Evolutionary conservation across 805 yeast genomes (phyloP).

Genomic region (Cyberlindnera euphorbiae): DNA sequence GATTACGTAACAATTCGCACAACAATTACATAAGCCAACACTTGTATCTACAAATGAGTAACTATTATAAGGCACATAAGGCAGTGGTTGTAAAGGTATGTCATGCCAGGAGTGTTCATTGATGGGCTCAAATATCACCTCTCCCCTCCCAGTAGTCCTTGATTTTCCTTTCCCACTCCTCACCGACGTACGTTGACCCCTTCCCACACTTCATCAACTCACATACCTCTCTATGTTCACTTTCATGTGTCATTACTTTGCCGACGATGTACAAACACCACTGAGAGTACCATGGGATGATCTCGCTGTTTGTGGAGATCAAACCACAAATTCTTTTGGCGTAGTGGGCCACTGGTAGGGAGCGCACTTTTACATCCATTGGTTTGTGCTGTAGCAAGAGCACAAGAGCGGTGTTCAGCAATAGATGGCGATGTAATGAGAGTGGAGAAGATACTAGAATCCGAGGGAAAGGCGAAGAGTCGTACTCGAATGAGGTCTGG

Average conservation of each 20-base stretch:
- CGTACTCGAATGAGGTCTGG: neutral
- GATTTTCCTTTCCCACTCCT: slow-evolving; percentile 23
- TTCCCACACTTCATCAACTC: slow-evolving; percentile 17
- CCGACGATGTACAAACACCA: slow-evolving; percentile 20
- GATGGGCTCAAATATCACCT: slow-evolving; percentile 11
- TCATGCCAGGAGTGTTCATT: too few species aligned
- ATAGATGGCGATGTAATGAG: slow-evolving; percentile 5
- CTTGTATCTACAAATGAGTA: too few species aligned
- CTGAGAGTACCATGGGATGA: slow-evolving; percentile 12
- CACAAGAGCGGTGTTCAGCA: slow-evolving; percentile 11
- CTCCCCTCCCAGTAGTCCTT: slow-evolving; percentile 26
- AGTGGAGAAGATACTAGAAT: slow-evolving; percentile 5
- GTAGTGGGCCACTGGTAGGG: slow-evolving; percentile 20
- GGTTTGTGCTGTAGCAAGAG: slow-evolving; percentile 11
- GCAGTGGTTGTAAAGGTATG: too few species aligned
- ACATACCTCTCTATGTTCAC: slow-evolving; percentile 24
- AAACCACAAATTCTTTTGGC: slow-evolving; percentile 20
- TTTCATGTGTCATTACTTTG: slow-evolving; percentile 22
- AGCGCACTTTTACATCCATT: slow-evolving; percentile 9
- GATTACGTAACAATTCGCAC: too few species aligned
- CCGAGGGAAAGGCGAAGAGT: slow-evolving; percentile 10
- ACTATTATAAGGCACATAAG: too few species aligned
- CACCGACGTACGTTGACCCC: slow-evolving; percentile 9
- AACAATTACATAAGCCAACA: too few species aligned
- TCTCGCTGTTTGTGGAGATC: slow-evolving; percentile 4